phyloP scores from a whole-genome alignment of 805 yeast genomes.

The Kodamaea nitidulidarum region DNA sequence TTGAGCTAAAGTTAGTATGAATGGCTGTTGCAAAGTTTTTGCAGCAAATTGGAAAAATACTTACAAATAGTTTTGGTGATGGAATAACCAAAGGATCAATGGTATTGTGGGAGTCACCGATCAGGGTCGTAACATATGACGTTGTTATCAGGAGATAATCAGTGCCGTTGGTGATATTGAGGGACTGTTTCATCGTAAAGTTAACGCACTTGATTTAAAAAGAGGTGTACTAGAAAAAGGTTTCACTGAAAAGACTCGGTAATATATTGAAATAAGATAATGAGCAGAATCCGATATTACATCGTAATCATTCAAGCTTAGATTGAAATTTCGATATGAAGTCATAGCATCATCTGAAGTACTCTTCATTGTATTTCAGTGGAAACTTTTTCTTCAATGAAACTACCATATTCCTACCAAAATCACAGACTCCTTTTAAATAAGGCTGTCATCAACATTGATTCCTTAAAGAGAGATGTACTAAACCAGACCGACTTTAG shows the following conservation, averaged over 20 bases:
- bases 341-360: too few species aligned
- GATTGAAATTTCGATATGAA: too few species aligned
- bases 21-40: conserved; percentile 1
- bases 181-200: too few species aligned
- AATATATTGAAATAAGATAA: too few species aligned
- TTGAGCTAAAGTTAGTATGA: conserved; percentile 3
- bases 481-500: conserved; percentile 2
- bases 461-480: conserved; percentile 1
- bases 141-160: too few species aligned
- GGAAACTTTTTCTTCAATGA: background rate
- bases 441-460: background rate
- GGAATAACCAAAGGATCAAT: conserved; percentile 9
- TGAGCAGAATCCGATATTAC: too few species aligned
- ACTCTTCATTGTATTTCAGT: too few species aligned
- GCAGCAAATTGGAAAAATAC: conserved; percentile 5
- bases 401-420: background rate
- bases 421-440: conserved; percentile 6
- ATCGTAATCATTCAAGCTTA: too few species aligned
- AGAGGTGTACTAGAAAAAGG: too few species aligned
- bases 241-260: too few species aligned
- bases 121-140: background rate
- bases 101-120: background rate
- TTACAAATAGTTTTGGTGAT: conserved; percentile 7
- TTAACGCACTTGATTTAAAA: too few species aligned
- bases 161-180: too few species aligned